A percentile compares a stretch with the other conserved stretches of the same genome.
Evolutionary conservation across 225 moss, liverwort and hornwort genomes (phyloP).

Genomic region (Sphagnum tenellum): DNA sequence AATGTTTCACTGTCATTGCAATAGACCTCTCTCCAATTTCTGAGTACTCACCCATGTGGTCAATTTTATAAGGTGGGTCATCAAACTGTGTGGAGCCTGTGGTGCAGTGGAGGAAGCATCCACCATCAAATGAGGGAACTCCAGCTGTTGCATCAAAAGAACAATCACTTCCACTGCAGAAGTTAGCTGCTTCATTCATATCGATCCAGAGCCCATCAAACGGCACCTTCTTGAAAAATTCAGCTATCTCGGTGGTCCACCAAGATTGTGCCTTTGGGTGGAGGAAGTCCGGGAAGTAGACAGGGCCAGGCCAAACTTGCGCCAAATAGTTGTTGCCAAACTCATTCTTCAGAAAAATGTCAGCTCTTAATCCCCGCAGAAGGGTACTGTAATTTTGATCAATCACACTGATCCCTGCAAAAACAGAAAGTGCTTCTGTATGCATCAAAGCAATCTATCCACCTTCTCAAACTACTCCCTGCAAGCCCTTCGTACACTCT

Average conservation of each 20-base stretch:
- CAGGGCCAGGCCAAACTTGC: constrained; percentile 94
- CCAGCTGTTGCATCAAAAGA: constrained; percentile 9
- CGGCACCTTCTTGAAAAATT: constrained; percentile 41
- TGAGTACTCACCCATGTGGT: constrained; percentile 22
- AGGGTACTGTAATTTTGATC: constrained; percentile 42
- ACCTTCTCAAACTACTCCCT: too few relatives aligned
- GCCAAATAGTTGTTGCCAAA: constrained; percentile 54
- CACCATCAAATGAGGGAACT: constrained; percentile 2
- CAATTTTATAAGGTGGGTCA: constrained; percentile 64
- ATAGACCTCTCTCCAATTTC: constrained; percentile 53
- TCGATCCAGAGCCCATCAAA: constrained; percentile 97
- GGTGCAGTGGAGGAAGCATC: constrained; percentile 42
- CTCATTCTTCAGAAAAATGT: constrained; percentile 64
- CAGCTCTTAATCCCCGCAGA: constrained; percentile 45
- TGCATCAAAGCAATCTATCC: too few relatives aligned
- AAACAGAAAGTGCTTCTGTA: background rate
- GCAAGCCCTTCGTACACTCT: too few relatives aligned
- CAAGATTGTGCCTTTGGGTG: constrained; percentile 56
- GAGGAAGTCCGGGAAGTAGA: constrained; percentile 75
- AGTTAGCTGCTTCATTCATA: constrained; percentile 94
- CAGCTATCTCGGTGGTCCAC: constrained; percentile 66
- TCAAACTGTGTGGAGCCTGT: constrained; percentile 35
- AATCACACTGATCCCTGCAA: constrained; percentile 49
- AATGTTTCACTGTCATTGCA: constrained; percentile 50
- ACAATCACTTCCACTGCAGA: constrained; percentile 61